Percentiles rank a stretch among this genome's conserved stretches.
Conservation (phyloP, 306 rosid species). For the Cucurbita argyrosperma region DNA sequence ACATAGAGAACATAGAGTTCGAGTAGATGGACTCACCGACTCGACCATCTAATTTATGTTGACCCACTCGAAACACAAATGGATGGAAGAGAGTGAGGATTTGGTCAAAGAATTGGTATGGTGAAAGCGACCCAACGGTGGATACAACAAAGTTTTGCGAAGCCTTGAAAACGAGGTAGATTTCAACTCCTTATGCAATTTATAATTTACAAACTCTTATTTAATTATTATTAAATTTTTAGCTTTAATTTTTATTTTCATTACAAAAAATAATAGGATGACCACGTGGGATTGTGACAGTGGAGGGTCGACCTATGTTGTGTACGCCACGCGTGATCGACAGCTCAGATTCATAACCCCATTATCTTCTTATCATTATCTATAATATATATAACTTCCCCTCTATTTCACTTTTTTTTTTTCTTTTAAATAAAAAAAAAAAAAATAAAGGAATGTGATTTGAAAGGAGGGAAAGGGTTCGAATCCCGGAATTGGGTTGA, state of each 20-base stretch:
- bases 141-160: slow-evolving; percentile 11
- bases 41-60: too few relatives aligned
- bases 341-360: background rate
- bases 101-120: slow-evolving; percentile 5
- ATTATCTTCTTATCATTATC: background rate
- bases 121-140: slow-evolving; percentile 5
- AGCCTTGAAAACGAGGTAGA: slow-evolving; percentile 1
- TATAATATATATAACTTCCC: background rate
- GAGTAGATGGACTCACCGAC: too few relatives aligned
- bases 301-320: background rate
- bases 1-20: too few relatives aligned
- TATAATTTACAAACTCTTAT: background rate
- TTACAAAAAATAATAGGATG: background rate
- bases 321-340: slow-evolving; percentile 4
- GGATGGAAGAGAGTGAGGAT: background rate
- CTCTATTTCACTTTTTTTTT: background rate
- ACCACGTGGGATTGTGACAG: background rate
- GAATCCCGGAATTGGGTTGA: background rate
- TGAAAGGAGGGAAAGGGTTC: background rate
- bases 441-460: background rate
- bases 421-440: background rate
- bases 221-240: background rate
- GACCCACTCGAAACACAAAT: too few relatives aligned
- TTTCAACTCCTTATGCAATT: background rate
- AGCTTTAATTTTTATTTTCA: background rate